Percentiles rank a stretch among this genome's conserved stretches.
These are phyloP conservation scores for Bruguiera parviflora DNA, from an alignment of 345 rosid genomes.

Conservation along the genomic window DNA sequence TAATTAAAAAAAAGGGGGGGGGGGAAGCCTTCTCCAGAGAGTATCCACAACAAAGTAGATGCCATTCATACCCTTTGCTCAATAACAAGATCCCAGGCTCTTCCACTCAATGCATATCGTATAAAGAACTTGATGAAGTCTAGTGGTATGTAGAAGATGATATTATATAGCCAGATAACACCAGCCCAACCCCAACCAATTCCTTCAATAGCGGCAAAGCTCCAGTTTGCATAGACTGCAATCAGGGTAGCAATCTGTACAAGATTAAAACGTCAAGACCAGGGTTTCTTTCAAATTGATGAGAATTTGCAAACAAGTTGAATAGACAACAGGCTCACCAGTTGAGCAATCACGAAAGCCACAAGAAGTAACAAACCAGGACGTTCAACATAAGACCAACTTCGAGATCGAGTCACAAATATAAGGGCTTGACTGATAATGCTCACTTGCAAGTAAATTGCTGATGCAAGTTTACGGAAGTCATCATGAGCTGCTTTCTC, in stretches of 20 bases:
- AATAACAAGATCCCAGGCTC: constrained; percentile 98
- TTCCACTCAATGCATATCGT: constrained; percentile 88
- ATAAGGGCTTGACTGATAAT: constrained; percentile 94
- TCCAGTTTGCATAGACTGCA: constrained; percentile 94
- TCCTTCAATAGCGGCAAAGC: constrained; percentile 94
- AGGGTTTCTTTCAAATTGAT: constrained; percentile 7
- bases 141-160: constrained; percentile 81
- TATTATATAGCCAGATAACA: constrained; percentile 93
- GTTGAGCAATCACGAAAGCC: constrained; percentile 85
- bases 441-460: constrained; percentile 95
- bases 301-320: constrained; percentile 8
- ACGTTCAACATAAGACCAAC: constrained; percentile 94
- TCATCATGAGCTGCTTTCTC: constrained; percentile 92
- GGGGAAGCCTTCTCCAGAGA: neutral
- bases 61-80: constrained; percentile 83
- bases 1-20: neutral
- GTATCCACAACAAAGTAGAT: neutral
- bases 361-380: constrained; percentile 74
- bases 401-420: constrained; percentile 89
- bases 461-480: constrained; percentile 90
- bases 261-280: constrained; percentile 9
- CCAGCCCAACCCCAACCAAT: constrained; percentile 99
- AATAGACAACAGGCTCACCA: constrained; percentile 54
- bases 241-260: constrained; percentile 86
- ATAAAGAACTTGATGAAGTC: constrained; percentile 88